A percentile compares a stretch with the other conserved stretches of the same genome.
Conservation (phyloP, 345 rosid genomes). For the Triadica sebifera region DNA sequence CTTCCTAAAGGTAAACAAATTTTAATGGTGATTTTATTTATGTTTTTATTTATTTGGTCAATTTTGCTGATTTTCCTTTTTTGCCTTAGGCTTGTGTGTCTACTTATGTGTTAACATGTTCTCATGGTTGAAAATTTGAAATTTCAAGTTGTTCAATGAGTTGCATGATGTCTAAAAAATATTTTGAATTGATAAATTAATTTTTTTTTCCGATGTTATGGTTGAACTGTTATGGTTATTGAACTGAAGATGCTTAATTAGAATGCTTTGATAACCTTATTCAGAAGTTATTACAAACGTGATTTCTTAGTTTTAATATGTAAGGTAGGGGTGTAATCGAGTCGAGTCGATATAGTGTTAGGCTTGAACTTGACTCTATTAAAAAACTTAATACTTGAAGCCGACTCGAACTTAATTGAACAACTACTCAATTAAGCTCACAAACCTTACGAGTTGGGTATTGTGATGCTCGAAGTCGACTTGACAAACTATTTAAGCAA, state of each 20-base stretch:
- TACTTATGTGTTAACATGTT: background rate
- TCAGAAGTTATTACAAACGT: background rate
- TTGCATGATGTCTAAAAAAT: background rate
- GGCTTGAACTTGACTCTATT: too few relatives aligned
- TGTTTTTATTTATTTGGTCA: background rate
- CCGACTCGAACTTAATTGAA: too few relatives aligned
- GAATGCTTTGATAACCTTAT: background rate
- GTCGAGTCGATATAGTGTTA: too few relatives aligned
- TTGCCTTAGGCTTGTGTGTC: background rate
- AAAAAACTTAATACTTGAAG: too few relatives aligned
- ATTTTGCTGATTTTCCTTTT: background rate
- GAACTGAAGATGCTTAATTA: background rate
- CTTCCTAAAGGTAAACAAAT: constrained; percentile 74
- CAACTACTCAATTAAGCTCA: too few relatives aligned
- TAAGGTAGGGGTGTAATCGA: too few relatives aligned
- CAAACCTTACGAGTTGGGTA: too few relatives aligned
- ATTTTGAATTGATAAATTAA: background rate
- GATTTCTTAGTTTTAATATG: too few relatives aligned
- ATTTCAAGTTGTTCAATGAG: background rate
- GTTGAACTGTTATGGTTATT: background rate
- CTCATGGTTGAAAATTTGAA: background rate
- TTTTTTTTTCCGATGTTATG: background rate
- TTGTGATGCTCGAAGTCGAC: too few relatives aligned
- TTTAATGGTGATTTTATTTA: background rate
- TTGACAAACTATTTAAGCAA: too few relatives aligned